Evolutionary conservation across 306 rosid genomes (phyloP).

Genomic region (Notholithocarpus densiflorus): DNA sequence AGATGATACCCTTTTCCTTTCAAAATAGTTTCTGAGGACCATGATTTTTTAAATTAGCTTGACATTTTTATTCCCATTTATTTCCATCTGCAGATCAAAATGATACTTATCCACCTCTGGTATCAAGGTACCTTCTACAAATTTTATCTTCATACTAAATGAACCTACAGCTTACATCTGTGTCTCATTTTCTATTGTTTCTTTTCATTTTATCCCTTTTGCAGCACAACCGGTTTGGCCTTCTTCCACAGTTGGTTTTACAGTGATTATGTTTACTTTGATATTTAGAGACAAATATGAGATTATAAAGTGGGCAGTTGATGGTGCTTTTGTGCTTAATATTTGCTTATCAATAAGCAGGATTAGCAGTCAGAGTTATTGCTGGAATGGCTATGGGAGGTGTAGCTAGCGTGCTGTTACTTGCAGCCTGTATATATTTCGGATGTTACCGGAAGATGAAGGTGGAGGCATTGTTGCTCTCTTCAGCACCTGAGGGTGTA

Average conservation of each 20-base stretch:
- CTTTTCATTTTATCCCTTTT: slow-evolving; percentile 25
- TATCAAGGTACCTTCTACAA: slow-evolving; percentile 44
- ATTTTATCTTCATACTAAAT: slow-evolving; percentile 8
- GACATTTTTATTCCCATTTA: slow-evolving; percentile 15
- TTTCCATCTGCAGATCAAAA: slow-evolving; percentile 45
- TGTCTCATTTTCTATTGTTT: slow-evolving; percentile 13
- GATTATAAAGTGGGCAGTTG: slow-evolving; percentile 14
- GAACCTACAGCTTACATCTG: slow-evolving; percentile 3
- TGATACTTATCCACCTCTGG: slow-evolving; percentile 44
- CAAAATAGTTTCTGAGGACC: background rate
- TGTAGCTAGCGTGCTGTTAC: slow-evolving; percentile 49
- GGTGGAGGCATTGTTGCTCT: slow-evolving; percentile 20
- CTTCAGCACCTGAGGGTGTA: slow-evolving; percentile 31
- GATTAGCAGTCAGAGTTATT: slow-evolving; percentile 55
- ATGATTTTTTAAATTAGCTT: background rate
- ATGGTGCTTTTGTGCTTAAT: slow-evolving; percentile 31
- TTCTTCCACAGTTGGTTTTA: slow-evolving; percentile 33
- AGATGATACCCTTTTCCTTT: background rate
- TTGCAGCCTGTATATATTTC: slow-evolving; percentile 48
- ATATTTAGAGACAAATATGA: slow-evolving; percentile 16
- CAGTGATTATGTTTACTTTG: too few species aligned
- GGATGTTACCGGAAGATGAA: slow-evolving; percentile 49
- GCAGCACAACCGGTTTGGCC: slow-evolving; percentile 71
- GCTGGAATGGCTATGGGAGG: slow-evolving; percentile 67
- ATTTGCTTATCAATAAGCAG: slow-evolving; percentile 51